Percentiles rank a stretch among this genome's conserved stretches.
These are phyloP conservation scores for Scorias spongiosa DNA, from an alignment of 2,329 filamentous ascomycete species.

Conservation along the genomic window DNA sequence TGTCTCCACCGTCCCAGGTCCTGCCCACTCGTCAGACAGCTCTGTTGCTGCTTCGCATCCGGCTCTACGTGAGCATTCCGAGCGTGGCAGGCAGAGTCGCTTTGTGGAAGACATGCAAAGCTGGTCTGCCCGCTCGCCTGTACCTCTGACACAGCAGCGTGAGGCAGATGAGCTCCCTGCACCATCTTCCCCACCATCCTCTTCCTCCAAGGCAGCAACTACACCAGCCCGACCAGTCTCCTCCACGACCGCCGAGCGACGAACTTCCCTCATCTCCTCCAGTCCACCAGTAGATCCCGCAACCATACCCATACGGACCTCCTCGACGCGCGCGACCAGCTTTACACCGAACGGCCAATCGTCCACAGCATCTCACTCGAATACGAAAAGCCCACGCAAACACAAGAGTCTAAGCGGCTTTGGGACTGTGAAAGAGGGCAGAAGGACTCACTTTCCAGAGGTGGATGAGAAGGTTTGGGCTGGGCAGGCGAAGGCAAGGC, in stretches of 20 bases:
- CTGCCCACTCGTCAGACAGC: not conserved
- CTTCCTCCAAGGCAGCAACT: not conserved
- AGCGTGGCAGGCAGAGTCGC: conserved; percentile 3
- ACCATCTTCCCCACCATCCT: not conserved
- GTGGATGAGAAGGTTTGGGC: conserved; percentile 16
- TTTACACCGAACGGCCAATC: conserved; percentile 24
- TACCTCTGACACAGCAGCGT: not conserved
- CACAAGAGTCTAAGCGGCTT: conserved; percentile 9
- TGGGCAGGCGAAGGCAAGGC: conserved; percentile 6
- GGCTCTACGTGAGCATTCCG: not conserved
- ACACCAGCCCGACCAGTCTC: conserved; percentile 1
- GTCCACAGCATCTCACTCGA: conserved; percentile 6
- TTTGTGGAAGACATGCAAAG: conserved; percentile 4
- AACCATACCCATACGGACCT: conserved; percentile 49
- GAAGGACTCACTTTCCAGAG: conserved; percentile 6
- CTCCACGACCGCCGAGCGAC: conserved; percentile 2
- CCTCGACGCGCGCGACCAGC: conserved; percentile 43
- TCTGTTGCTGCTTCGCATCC: conserved; percentile 1
- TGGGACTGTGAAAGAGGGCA: conserved; percentile 9
- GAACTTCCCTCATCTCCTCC: not conserved
- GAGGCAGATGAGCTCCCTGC: not conserved
- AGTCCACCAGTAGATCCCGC: conserved; percentile 8
- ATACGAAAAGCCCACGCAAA: conserved; percentile 6
- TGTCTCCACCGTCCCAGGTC: not conserved
- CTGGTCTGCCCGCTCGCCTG: not conserved